Percentiles rank a stretch among this genome's conserved stretches.
These are phyloP conservation scores for Starmerella scarabaei DNA, from an alignment of 805 yeast species.

Conservation along the genomic window DNA sequence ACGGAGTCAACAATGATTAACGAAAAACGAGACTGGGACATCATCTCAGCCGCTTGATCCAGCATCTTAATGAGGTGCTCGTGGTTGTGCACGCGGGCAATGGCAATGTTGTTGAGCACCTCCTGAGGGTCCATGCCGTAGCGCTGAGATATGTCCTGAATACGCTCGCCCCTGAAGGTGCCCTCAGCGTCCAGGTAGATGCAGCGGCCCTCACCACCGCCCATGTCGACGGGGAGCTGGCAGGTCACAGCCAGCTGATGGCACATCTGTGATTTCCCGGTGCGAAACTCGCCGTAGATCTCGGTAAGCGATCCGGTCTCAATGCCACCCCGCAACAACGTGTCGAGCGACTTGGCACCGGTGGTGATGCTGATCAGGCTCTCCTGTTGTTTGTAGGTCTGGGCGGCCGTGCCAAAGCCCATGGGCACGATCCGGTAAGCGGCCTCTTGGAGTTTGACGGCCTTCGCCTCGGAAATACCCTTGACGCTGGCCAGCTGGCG, in stretches of 20 bases:
- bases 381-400: constrained; percentile 76
- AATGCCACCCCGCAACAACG: constrained; percentile 87
- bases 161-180: constrained; percentile 83
- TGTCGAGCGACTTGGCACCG: constrained; percentile 88
- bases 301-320: constrained; percentile 97
- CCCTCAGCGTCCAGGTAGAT: constrained; percentile 94
- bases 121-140: constrained; percentile 87
- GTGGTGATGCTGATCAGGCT: constrained; percentile 89
- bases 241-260: constrained; percentile 95
- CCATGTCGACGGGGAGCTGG: constrained; percentile 90
- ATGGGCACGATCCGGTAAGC: constrained; percentile 81
- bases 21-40: constrained; percentile 87
- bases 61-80: constrained; percentile 85
- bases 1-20: constrained; percentile 89
- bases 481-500: constrained; percentile 62
- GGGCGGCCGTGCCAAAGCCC: constrained; percentile 96
- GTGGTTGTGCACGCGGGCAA: constrained; percentile 93
- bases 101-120: constrained; percentile 93
- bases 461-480: constrained; percentile 93
- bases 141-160: constrained; percentile 79
- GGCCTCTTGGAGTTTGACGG: constrained; percentile 68
- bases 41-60: constrained; percentile 86
- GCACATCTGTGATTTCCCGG: constrained; percentile 94
- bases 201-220: constrained; percentile 98
- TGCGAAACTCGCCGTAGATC: constrained; percentile 91